Percentiles rank a stretch among this genome's conserved stretches.
Evolutionary conservation across 2,329 filamentous ascomycete species (phyloP).

Genomic region (Calonectria ilicicola): DNA sequence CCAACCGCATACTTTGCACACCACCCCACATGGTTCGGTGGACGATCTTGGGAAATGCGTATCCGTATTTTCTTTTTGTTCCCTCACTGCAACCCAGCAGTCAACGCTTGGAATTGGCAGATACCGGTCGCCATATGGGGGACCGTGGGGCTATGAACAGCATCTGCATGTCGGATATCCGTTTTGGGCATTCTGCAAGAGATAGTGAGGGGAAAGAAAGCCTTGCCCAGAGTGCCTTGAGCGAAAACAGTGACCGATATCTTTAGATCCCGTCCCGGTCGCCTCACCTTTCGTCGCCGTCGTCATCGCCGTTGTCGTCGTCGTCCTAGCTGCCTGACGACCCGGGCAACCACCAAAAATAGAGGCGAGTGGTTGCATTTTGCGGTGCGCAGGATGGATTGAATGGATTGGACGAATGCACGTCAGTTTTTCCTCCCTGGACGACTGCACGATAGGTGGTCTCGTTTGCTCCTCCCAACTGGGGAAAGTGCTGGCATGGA

Average conservation of each 20-base stretch:
- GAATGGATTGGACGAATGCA: neutral
- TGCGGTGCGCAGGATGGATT: neutral
- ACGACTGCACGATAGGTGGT: neutral
- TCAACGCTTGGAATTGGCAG: neutral
- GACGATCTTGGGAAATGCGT: slow-evolving; percentile 20
- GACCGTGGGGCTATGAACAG: neutral
- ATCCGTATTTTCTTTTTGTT: slow-evolving; percentile 12
- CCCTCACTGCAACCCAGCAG: neutral
- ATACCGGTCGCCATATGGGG: neutral
- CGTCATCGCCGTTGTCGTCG: no score
- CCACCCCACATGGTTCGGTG: slow-evolving; percentile 25
- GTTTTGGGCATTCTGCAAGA: neutral
- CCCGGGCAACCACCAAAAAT: slow-evolving; percentile 21
- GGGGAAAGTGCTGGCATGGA: neutral
- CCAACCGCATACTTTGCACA: slow-evolving; percentile 10
- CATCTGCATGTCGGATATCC: neutral
- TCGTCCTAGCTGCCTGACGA: slow-evolving; percentile 4
- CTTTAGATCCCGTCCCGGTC: neutral
- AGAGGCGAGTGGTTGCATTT: slow-evolving; percentile 1
- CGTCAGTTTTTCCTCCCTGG: neutral
- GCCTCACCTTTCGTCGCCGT: no score
- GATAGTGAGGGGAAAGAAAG: neutral
- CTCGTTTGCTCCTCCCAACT: slow-evolving; percentile 6
- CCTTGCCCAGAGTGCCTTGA: neutral
- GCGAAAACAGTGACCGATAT: slow-evolving; percentile 6